Conservation (phyloP, 1,139 yeast genomes). For the Yamadazyma sp. region DNA sequence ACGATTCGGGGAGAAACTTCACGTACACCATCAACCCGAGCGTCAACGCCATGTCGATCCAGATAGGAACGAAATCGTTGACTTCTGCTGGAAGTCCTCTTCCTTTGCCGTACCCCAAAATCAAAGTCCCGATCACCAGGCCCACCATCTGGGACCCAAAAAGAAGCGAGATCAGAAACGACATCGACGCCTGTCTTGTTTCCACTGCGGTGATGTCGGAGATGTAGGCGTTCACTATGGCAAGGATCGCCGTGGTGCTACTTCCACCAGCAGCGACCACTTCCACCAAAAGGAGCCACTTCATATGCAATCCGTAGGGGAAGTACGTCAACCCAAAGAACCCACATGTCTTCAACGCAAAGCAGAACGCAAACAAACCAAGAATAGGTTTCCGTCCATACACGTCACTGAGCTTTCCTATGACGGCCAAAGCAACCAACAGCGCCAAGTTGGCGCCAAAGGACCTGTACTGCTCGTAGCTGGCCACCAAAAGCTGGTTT, state of each 20-base stretch:
- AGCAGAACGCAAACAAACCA: constrained; percentile 21
- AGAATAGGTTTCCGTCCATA: constrained; percentile 55
- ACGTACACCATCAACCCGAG: neutral
- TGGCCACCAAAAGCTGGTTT: constrained; percentile 33
- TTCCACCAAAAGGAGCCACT: constrained; percentile 4
- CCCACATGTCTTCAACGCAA: neutral
- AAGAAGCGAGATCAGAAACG: constrained; percentile 8
- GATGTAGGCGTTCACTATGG: constrained; percentile 9
- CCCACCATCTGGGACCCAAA: constrained; percentile 9
- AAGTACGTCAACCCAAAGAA: neutral
- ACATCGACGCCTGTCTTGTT: constrained; percentile 7
- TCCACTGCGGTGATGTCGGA: constrained; percentile 11
- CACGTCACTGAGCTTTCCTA: constrained; percentile 61
- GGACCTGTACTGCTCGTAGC: constrained; percentile 24
- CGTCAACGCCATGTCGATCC: neutral
- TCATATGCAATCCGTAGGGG: constrained; percentile 9
- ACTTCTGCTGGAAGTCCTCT: neutral
- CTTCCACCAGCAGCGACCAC: constrained; percentile 5
- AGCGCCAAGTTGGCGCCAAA: constrained; percentile 23
- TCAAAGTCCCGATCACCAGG: constrained; percentile 5
- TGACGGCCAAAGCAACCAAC: constrained; percentile 38
- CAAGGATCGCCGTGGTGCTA: constrained; percentile 5
- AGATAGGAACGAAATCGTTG: constrained; percentile 6
- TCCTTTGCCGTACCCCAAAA: constrained; percentile 7
- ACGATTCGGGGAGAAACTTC: constrained; percentile 8